phyloP scores from a whole-genome alignment of 352 stramenopile genomes.

The Plasmopara viticola region DNA sequence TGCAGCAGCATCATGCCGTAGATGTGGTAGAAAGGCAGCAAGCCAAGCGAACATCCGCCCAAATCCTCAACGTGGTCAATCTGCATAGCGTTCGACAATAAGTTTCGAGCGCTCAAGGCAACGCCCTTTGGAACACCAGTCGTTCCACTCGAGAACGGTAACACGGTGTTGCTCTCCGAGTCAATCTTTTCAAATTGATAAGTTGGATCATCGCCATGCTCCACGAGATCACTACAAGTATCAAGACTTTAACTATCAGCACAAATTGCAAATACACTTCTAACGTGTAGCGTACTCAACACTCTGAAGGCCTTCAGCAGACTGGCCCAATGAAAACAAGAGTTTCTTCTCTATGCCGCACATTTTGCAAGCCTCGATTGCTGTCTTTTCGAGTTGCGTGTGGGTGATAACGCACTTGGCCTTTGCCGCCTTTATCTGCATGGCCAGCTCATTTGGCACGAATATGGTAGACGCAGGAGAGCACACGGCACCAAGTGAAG shows the following conservation, averaged over 20 bases:
- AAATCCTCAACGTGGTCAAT: conserved; percentile 60
- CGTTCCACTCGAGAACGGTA: conserved; percentile 93
- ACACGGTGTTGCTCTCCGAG: conserved; percentile 39
- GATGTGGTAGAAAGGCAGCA: conserved; percentile 95
- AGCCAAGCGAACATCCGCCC: conserved; percentile 36
- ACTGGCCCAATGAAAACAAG: conserved; percentile 47
- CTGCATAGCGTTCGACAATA: conserved; percentile 88
- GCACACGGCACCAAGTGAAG: conserved; percentile 42
- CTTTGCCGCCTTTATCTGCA: conserved; percentile 38
- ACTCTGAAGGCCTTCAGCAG: conserved; percentile 30
- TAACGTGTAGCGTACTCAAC: conserved; percentile 34
- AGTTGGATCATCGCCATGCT: conserved; percentile 25
- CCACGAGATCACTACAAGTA: conserved; percentile 30
- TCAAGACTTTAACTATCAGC: conserved; percentile 5
- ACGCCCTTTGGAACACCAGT: conserved; percentile 86
- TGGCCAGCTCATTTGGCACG: conserved; percentile 34
- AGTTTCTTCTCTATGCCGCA: conserved; percentile 25
- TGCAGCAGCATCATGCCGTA: conserved; percentile 87
- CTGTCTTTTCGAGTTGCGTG: conserved; percentile 37
- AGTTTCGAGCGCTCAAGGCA: conserved; percentile 80
- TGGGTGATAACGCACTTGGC: conserved; percentile 54
- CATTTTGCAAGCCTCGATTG: conserved; percentile 34
- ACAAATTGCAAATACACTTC: not conserved
- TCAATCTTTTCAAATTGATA: conserved; percentile 34
- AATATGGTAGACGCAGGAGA: conserved; percentile 63